These are phyloP conservation scores for Pezicula radicicola DNA, from an alignment of 2,329 filamentous ascomycete species.

Conservation along the genomic window DNA sequence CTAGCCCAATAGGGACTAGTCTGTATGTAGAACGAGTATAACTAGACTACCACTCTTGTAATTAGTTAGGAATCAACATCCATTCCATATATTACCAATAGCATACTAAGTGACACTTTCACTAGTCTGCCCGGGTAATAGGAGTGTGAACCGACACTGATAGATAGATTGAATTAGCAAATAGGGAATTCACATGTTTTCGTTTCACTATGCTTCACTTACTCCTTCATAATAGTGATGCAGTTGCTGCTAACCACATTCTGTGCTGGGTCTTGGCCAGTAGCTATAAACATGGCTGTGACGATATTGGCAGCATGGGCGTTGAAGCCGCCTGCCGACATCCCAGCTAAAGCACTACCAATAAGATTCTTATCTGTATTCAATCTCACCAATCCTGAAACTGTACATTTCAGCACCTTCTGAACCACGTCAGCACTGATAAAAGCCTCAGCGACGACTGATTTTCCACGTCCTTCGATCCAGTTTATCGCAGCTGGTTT, in stretches of 20 bases:
- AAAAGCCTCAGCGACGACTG: constrained; percentile 93
- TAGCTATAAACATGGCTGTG: constrained; percentile 93
- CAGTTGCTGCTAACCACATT: constrained; percentile 97
- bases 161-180: no score
- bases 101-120: no score
- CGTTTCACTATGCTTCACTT: no score
- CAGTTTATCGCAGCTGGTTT: constrained; percentile 97
- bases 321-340: constrained; percentile 93
- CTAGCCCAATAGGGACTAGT: no score
- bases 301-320: constrained; percentile 97
- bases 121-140: no score
- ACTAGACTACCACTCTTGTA: no score
- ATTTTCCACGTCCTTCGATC: constrained; percentile 97
- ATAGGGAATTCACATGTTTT: no score
- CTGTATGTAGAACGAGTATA: no score
- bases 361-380: constrained; percentile 96
- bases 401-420: constrained; percentile 87
- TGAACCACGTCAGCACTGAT: constrained; percentile 86
- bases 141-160: no score
- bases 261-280: constrained; percentile 97
- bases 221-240: constrained; percentile 99
- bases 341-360: constrained; percentile 96
- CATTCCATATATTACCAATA: no score
- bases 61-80: no score
- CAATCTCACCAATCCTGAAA: constrained; percentile 89